A percentile compares a stretch with the other conserved stretches of the same genome.
Conservation (phyloP, 257 asterid species). For the Anisodus acutangulus region DNA sequence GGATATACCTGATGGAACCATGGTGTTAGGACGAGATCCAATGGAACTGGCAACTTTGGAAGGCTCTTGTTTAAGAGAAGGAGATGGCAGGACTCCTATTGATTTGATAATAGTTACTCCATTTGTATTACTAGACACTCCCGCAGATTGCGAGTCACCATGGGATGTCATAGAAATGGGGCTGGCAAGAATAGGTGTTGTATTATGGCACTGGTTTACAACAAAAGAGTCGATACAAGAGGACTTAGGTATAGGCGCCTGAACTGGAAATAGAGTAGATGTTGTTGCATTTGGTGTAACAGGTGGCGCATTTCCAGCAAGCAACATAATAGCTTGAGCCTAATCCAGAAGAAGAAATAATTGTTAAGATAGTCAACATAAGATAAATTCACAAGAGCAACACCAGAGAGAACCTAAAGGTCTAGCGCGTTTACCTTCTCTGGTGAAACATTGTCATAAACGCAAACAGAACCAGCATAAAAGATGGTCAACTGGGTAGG, state of each 20-base stretch:
- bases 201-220: constrained; percentile 43
- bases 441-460: constrained; percentile 70
- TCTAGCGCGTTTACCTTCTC: constrained; percentile 65
- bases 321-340: constrained; percentile 95
- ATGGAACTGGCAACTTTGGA: constrained; percentile 40
- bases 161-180: constrained; percentile 45
- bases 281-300: constrained; percentile 42
- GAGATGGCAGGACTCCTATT: constrained; percentile 37
- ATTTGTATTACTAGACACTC: constrained; percentile 35
- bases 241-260: constrained; percentile 48
- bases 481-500: constrained; percentile 92
- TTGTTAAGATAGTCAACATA: not conserved
- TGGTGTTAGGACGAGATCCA: constrained; percentile 46
- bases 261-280: constrained; percentile 50
- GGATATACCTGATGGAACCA: constrained; percentile 57
- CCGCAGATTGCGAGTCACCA: constrained; percentile 43
- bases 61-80: constrained; percentile 50
- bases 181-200: constrained; percentile 45
- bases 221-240: constrained; percentile 46
- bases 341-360: constrained; percentile 35
- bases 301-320: constrained; percentile 81
- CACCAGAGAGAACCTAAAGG: not conserved
- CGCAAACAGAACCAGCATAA: constrained; percentile 82
- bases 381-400: not conserved
- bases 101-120: constrained; percentile 42